Base-by-base conservation (phyloP, 352 stramenopile genomes). In the Achlya hypogyna region DNA sequence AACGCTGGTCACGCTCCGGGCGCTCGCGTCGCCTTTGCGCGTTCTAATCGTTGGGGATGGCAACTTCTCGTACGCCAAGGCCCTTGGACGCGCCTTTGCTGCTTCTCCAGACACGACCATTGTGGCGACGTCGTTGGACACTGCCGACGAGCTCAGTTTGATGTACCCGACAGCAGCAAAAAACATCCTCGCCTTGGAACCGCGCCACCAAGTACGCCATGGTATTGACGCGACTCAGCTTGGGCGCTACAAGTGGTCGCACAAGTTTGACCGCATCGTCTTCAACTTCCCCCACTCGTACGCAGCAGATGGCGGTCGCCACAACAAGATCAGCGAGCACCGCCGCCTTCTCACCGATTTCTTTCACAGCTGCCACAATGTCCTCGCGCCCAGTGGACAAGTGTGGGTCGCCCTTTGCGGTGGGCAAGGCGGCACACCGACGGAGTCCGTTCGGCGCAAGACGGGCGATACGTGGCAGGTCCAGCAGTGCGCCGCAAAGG, bases 211-310 rank as follows among this genome's bases (percentile, higher is more conserved):
- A 4, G 79, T 94, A 27, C 70, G 77, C 63, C 81, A 91, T 63
- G 75, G 68, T 8, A 75, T 94, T 43, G 84, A 94, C 60, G 86
- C 86, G 28, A 90, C 81, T 5, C 69, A 70, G 27, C 75, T 94
- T 16, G 65, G 80, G 54, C 68, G 54, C 9, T 84, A 82, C 64
- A 40, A 71, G 6, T 14, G 5, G 1, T 35, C 72, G n/a, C 23
- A 2, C 25, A 27, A 54, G 38, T 88, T 88, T 34, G 82, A 93
- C 54, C 77, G 82, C 40, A 76, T 94, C 60, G 81, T 94, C 63
- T 94, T 94, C 74, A 94, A 94, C 65, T 94, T 92, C 56, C 86
- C 86, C 29, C 84, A 94, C 59, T 73, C 65, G 22, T 89, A 81
- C 53, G 84, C 81, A n/a, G 81, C 84, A 18, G 78, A 78, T 45